These are phyloP conservation scores for Talaromyces liani DNA, from an alignment of 495 filamentous ascomycete species.

Conservation along the genomic window DNA sequence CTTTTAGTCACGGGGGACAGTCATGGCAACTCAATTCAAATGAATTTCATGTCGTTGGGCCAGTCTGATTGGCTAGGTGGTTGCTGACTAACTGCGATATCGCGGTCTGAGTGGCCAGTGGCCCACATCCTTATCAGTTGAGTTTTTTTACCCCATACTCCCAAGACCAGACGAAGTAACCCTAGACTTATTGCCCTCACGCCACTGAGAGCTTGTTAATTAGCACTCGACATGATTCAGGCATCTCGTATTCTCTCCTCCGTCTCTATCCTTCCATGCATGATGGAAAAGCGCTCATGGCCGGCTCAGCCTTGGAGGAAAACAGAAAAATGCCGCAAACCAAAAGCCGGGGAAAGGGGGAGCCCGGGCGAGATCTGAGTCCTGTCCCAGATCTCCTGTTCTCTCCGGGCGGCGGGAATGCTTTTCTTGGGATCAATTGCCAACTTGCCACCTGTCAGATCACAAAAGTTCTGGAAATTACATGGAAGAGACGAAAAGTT, in stretches of 20 bases:
- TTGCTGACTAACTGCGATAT: background rate
- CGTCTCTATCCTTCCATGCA: background rate
- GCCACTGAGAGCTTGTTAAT: background rate
- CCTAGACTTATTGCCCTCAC: background rate
- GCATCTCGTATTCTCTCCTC: background rate
- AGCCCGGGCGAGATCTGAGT: background rate
- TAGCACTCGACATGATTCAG: too few species aligned
- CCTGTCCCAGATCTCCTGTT: background rate
- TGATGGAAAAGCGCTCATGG: background rate
- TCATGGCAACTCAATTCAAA: background rate
- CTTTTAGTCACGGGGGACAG: background rate
- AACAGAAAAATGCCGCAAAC: background rate
- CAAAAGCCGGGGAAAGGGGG: background rate
- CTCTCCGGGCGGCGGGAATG: background rate
- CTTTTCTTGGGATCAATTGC: background rate
- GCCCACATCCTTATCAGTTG: background rate
- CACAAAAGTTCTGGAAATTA: background rate
- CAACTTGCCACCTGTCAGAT: background rate
- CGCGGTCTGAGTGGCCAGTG: background rate
- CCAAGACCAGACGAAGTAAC: background rate
- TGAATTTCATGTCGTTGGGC: background rate
- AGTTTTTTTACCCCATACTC: constrained; percentile 2
- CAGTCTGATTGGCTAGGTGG: background rate
- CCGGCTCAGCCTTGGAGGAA: background rate
- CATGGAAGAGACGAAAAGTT: background rate